phyloP scores from a whole-genome alignment of 2,329 filamentous ascomycete genomes.

The Corniculantispora saksenae region DNA sequence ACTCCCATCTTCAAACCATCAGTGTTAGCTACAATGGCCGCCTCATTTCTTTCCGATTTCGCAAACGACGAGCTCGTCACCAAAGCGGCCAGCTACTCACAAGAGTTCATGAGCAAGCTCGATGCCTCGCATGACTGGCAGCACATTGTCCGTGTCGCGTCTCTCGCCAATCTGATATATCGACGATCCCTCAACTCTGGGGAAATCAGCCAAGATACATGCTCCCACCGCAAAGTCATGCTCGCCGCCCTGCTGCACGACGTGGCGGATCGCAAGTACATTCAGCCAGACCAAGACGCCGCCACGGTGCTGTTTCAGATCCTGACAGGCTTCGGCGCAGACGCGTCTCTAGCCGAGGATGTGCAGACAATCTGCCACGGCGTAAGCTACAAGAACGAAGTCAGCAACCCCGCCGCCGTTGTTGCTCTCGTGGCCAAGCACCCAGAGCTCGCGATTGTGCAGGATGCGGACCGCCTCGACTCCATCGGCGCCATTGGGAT shows the following conservation, averaged over 20 bases:
- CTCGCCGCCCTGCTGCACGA: constrained; percentile 80
- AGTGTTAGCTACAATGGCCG: neutral
- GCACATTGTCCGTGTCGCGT: constrained; percentile 78
- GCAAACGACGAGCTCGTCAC: constrained; percentile 50
- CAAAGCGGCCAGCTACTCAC: constrained; percentile 62
- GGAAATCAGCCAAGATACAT: neutral
- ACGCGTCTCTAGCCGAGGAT: constrained; percentile 57
- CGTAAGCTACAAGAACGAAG: constrained; percentile 78
- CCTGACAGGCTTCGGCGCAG: constrained; percentile 59
- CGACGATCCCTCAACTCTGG: constrained; percentile 42
- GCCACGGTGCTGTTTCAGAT: constrained; percentile 57
- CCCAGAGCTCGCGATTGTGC: constrained; percentile 71
- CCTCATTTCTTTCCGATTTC: neutral
- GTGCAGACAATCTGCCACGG: constrained; percentile 73
- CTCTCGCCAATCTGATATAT: constrained; percentile 67
- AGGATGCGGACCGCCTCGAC: constrained; percentile 89
- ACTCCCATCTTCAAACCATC: neutral
- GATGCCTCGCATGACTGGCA: constrained; percentile 87
- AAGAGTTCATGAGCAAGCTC: constrained; percentile 72
- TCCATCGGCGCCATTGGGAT: constrained; percentile 86
- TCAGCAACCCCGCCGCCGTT: constrained; percentile 60
- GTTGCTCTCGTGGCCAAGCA: constrained; percentile 56
- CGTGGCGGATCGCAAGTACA: constrained; percentile 83
- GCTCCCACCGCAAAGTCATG: constrained; percentile 53
- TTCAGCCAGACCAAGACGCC: constrained; percentile 56